Percentiles rank a stretch among this genome's conserved stretches.
Conservation (phyloP, 192 early-diverging fungal genomes). For the Polychytrium aggregatum region DNA sequence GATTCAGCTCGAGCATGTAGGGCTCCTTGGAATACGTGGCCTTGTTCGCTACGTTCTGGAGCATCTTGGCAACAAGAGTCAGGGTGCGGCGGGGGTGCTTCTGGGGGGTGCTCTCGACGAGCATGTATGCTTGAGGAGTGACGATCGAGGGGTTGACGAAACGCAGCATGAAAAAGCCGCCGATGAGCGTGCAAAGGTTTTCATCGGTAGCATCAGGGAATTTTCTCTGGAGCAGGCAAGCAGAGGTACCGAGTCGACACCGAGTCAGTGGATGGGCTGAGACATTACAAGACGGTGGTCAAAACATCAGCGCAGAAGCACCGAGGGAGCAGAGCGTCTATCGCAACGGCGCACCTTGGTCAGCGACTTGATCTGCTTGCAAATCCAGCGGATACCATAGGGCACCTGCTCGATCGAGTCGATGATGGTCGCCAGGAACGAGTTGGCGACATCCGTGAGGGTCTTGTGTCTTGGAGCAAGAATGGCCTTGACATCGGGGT, state of each 20-base stretch:
- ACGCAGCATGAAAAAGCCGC: slow-evolving; percentile 92
- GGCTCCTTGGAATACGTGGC: slow-evolving; percentile 82
- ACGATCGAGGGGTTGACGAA: slow-evolving; percentile 98
- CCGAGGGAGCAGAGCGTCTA: too few relatives aligned
- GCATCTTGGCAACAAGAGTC: slow-evolving; percentile 86
- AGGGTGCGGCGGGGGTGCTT: slow-evolving; percentile 74
- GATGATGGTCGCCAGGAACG: slow-evolving; percentile 80
- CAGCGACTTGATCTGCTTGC: slow-evolving; percentile 90
- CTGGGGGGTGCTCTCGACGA: slow-evolving; percentile 70
- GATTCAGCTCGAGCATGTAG: slow-evolving; percentile 81
- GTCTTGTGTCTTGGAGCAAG: slow-evolving; percentile 68
- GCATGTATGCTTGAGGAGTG: slow-evolving; percentile 89
- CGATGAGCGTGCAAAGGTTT: slow-evolving; percentile 87
- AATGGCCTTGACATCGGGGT: slow-evolving; percentile 76
- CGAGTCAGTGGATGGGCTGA: too few relatives aligned
- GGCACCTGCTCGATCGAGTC: slow-evolving; percentile 72
- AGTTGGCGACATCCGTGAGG: slow-evolving; percentile 75
- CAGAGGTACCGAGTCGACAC: background rate
- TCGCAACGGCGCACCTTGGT: slow-evolving; percentile 64
- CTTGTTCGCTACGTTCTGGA: slow-evolving; percentile 93
- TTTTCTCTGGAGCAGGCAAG: slow-evolving; percentile 41
- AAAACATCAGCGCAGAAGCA: background rate
- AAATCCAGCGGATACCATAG: slow-evolving; percentile 96
- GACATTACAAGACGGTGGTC: background rate
- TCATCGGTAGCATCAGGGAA: slow-evolving; percentile 83